Conservation (phyloP, 2,329 filamentous ascomycete genomes). For the Microascus cirrosus region DNA sequence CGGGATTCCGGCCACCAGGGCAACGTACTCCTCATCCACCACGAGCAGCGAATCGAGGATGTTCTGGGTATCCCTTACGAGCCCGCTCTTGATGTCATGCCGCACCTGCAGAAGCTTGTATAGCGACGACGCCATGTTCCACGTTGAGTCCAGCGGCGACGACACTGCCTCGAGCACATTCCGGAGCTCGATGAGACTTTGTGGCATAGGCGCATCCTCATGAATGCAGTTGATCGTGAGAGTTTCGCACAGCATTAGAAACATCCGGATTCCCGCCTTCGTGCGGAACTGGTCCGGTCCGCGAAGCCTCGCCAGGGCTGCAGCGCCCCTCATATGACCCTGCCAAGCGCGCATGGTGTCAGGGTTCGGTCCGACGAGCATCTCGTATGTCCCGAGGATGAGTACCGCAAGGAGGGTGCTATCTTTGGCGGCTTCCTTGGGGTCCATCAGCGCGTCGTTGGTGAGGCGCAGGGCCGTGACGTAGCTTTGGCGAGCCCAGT, state of each 20-base stretch:
- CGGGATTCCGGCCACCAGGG: constrained; percentile 24
- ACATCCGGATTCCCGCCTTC: constrained; percentile 35
- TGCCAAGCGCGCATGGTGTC: constrained; percentile 39
- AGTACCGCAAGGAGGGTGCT: constrained; percentile 42
- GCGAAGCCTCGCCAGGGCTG: constrained; percentile 35
- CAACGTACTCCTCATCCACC: constrained; percentile 31
- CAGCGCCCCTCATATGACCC: constrained; percentile 41
- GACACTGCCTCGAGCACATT: constrained; percentile 24
- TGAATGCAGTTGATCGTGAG: constrained; percentile 41
- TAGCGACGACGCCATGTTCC: constrained; percentile 30
- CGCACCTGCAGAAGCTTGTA: constrained; percentile 33
- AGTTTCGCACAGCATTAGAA: constrained; percentile 39
- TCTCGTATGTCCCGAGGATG: constrained; percentile 43
- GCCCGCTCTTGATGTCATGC: constrained; percentile 30
- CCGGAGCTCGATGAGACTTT: constrained; percentile 33
- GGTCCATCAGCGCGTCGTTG: constrained; percentile 34
- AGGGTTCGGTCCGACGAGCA: constrained; percentile 32
- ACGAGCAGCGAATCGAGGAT: constrained; percentile 23
- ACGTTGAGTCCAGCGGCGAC: constrained; percentile 25
- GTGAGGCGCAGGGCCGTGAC: constrained; percentile 37
- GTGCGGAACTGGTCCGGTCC: constrained; percentile 34
- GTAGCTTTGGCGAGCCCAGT: constrained; percentile 37
- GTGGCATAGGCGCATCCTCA: constrained; percentile 33
- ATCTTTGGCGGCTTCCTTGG: constrained; percentile 30
- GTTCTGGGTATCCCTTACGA: constrained; percentile 21